These are phyloP conservation scores for Eucalyptus marginata DNA, from an alignment of 345 rosid species.

Conservation along the genomic window DNA sequence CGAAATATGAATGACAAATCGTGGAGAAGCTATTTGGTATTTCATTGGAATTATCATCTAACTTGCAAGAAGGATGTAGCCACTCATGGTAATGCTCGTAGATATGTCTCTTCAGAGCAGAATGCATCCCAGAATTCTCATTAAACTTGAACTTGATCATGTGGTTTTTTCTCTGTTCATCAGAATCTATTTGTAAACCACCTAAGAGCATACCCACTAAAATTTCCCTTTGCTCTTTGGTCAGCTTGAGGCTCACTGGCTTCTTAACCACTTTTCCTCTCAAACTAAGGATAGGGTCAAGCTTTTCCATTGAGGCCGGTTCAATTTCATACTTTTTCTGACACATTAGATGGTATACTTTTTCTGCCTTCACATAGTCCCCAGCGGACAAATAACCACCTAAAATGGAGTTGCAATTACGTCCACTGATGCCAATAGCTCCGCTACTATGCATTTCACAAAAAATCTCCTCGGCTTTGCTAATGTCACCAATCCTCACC, in stretches of 20 bases:
- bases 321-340: slow-evolving; percentile 57
- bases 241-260: slow-evolving; percentile 50
- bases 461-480: slow-evolving; percentile 59
- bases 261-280: slow-evolving; percentile 41
- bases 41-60: slow-evolving; percentile 7
- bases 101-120: slow-evolving; percentile 44
- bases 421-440: slow-evolving; percentile 39
- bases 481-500: slow-evolving; percentile 36
- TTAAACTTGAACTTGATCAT: slow-evolving; percentile 48
- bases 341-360: slow-evolving; percentile 56
- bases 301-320: slow-evolving; percentile 41
- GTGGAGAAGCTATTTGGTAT: slow-evolving; percentile 39
- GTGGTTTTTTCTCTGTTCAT: slow-evolving; percentile 44
- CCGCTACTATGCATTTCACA: slow-evolving; percentile 26
- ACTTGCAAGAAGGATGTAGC: slow-evolving; percentile 50
- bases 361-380: slow-evolving; percentile 44
- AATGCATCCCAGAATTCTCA: slow-evolving; percentile 36
- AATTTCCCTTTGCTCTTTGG: slow-evolving; percentile 73
- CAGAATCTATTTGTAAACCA: slow-evolving; percentile 58
- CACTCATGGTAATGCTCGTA: slow-evolving; percentile 58
- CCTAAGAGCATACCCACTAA: slow-evolving; percentile 82
- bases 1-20: slow-evolving; percentile 42
- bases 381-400: slow-evolving; percentile 47
- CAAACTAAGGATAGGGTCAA: slow-evolving; percentile 43
- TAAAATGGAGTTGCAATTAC: slow-evolving; percentile 56